Conservation (phyloP, 2,329 filamentous ascomycete species). For the Colletotrichum spaethianum region DNA sequence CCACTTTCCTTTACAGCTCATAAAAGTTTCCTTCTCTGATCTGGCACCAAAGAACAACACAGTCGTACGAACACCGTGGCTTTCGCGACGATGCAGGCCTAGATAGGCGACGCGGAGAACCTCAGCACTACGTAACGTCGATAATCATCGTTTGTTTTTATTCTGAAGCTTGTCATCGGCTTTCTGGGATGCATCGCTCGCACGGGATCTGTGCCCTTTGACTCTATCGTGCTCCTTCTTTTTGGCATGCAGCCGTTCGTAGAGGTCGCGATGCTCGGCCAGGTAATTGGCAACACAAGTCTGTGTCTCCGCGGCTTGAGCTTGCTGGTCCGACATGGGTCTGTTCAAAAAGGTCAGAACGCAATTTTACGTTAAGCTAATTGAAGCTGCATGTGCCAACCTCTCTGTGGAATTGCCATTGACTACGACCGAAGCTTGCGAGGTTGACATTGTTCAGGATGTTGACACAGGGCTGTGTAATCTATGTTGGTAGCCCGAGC, state of each 20-base stretch:
- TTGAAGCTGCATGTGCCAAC: background rate
- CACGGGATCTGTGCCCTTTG: background rate
- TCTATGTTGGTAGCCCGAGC: background rate
- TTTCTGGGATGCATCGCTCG: background rate
- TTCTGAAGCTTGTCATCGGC: background rate
- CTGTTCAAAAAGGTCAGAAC: background rate
- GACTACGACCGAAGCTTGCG: conserved; percentile 8
- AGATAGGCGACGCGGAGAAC: too few relatives aligned
- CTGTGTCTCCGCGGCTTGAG: background rate
- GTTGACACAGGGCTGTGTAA: background rate
- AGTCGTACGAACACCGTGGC: background rate
- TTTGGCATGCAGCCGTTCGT: background rate
- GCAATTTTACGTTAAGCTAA: too few relatives aligned
- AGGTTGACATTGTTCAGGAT: background rate
- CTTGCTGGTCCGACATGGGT: background rate
- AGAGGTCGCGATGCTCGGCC: background rate
- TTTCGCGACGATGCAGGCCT: too few relatives aligned
- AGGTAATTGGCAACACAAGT: conserved; percentile 4
- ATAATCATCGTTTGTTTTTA: background rate
- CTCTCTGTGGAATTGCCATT: conserved; percentile 6
- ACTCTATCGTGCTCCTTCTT: background rate
- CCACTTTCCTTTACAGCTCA: background rate
- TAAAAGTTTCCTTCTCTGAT: too few relatives aligned
- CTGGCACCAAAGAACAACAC: too few relatives aligned
- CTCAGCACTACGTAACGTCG: too few relatives aligned